Evolutionary conservation across 2,329 filamentous ascomycete species (phyloP).

Genomic region (Fusarium sp.): DNA sequence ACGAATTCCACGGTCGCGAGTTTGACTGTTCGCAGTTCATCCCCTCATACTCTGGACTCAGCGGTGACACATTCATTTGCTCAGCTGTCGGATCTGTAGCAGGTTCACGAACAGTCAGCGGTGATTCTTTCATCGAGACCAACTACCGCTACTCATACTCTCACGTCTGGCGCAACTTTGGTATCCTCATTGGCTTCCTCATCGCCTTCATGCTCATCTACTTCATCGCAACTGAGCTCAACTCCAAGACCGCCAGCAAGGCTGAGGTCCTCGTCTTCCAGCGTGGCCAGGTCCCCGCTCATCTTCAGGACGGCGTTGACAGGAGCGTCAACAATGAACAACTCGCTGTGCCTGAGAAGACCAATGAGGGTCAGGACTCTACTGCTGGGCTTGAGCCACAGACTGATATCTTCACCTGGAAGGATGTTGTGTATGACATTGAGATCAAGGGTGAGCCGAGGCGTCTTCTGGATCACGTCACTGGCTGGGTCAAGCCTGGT

Average conservation of each 20-base stretch:
- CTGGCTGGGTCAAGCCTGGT: conserved; percentile 90
- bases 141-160: conserved; percentile 65
- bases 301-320: conserved; percentile 45
- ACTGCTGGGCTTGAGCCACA: conserved; percentile 51
- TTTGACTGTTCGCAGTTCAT: conserved; percentile 64
- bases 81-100: conserved; percentile 61
- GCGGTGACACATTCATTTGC: conserved; percentile 61
- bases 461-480: conserved; percentile 79
- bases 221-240: conserved; percentile 69
- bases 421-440: conserved; percentile 74
- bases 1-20: conserved; percentile 70
- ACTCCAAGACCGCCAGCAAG: conserved; percentile 67
- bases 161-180: conserved; percentile 73
- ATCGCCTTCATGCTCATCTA: conserved; percentile 71
- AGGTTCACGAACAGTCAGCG: conserved; percentile 63
- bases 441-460: conserved; percentile 77
- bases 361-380: conserved; percentile 15
- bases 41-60: conserved; percentile 54
- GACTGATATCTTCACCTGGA: conserved; percentile 77
- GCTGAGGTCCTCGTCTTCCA: conserved; percentile 76
- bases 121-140: conserved; percentile 65
- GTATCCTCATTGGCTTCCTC: conserved; percentile 71
- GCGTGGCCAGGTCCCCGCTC: conserved; percentile 58
- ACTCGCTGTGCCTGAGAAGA: conserved; percentile 39
- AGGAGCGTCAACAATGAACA: conserved; percentile 43